Conservation (phyloP, 768 basidiomycete genomes). For the Boletus barrowsii region DNA sequence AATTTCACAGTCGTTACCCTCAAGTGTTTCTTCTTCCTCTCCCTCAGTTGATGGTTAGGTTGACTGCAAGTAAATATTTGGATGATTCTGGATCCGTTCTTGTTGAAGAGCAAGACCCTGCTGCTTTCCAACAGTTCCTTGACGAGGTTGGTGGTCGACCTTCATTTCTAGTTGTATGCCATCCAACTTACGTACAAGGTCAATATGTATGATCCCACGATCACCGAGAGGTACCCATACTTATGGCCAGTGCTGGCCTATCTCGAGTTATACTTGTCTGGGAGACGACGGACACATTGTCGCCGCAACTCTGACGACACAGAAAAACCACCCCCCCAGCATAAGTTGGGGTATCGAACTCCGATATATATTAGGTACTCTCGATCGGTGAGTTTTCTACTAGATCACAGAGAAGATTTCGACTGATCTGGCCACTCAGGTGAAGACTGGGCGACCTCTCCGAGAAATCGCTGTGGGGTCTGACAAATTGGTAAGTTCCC, state of each 20-base stretch:
- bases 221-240: constrained; percentile 14
- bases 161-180: neutral
- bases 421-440: constrained; percentile 5
- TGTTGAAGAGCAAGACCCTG: constrained; percentile 12
- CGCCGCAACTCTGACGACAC: too few relatives aligned
- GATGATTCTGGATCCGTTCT: neutral
- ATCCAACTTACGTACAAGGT: constrained; percentile 5
- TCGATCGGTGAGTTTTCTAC: neutral
- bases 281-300: neutral
- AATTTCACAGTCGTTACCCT: neutral
- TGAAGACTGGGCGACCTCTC: constrained; percentile 7
- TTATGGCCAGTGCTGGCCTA: constrained; percentile 17
- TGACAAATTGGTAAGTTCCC: neutral
- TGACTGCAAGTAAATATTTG: neutral
- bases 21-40: neutral
- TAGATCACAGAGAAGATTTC: too few relatives aligned
- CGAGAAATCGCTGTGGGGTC: neutral
- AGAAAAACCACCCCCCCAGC: too few relatives aligned
- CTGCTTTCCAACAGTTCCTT: constrained; percentile 8
- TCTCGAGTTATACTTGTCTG: constrained; percentile 6
- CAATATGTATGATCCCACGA: constrained; percentile 6
- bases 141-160: constrained; percentile 8
- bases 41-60: neutral
- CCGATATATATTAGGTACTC: constrained; percentile 14
- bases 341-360: neutral